Percentiles rank a stretch among this genome's conserved stretches.
phyloP scores from a whole-genome alignment of 192 early-diverging fungal genomes.

The Backusella luteola region DNA sequence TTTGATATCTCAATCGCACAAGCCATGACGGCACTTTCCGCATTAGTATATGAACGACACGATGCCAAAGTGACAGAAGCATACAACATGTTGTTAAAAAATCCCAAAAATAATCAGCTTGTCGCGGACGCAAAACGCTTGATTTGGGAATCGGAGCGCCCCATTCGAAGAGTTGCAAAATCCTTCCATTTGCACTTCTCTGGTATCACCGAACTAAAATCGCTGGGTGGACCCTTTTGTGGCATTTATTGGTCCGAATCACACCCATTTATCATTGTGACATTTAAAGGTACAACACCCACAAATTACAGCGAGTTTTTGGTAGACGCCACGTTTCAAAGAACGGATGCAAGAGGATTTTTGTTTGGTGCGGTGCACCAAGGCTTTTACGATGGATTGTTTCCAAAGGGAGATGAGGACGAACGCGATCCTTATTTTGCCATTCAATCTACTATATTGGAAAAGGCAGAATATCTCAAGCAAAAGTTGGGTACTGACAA shows the following conservation, averaged over 20 bases:
- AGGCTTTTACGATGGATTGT: slow-evolving; percentile 53
- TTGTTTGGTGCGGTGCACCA: slow-evolving; percentile 52
- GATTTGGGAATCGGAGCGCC: slow-evolving; percentile 32
- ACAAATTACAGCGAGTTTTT: slow-evolving; percentile 51
- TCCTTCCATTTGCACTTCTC: slow-evolving; percentile 33
- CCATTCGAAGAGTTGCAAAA: slow-evolving; percentile 30
- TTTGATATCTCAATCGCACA: slow-evolving; percentile 44
- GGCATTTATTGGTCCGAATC: slow-evolving; percentile 47
- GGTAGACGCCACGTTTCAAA: slow-evolving; percentile 47
- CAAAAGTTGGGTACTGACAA: slow-evolving; percentile 6
- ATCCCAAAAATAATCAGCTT: background rate
- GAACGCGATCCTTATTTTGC: slow-evolving; percentile 40
- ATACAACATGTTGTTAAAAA: slow-evolving; percentile 16
- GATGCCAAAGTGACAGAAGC: slow-evolving; percentile 42
- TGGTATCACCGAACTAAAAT: slow-evolving; percentile 48
- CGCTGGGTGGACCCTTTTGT: slow-evolving; percentile 46
- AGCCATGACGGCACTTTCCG: slow-evolving; percentile 40
- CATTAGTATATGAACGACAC: slow-evolving; percentile 48
- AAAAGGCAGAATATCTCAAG: slow-evolving; percentile 27
- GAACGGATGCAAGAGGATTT: slow-evolving; percentile 44
- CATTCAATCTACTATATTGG: slow-evolving; percentile 40
- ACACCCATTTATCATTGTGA: slow-evolving; percentile 44
- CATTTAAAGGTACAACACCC: slow-evolving; percentile 51
- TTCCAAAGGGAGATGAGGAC: slow-evolving; percentile 27
- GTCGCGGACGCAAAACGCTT: slow-evolving; percentile 4